Evolutionary conservation across 805 yeast species (phyloP), one percentile per base, ranked within the genome.

Genomic region (Yamadazyma paraphyllophila): DNA sequence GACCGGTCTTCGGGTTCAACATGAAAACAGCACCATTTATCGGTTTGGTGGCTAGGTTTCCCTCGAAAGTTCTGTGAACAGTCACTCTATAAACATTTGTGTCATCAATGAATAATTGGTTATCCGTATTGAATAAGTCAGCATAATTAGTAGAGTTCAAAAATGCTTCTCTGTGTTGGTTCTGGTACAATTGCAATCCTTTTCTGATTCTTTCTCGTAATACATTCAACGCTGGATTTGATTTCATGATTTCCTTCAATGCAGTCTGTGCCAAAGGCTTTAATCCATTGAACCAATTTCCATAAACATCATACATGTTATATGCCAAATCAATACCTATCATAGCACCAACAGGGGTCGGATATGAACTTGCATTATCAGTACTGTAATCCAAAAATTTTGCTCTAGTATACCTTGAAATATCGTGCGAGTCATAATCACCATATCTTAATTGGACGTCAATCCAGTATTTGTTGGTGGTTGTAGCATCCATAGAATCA

Each of bases 391-490:
- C 99, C 58, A 94, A 69, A 62, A 83, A 94, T 61, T 94, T 94
- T 6, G 97, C 91, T 44, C 97, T 73, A 1, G 96, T 87, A 61
- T 94, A 94, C 53, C 97, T 80, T 0, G 96, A 85, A 40, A 94
- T 90, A 62, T 94, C 98, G 61, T 94, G 99, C 4, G 97, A 88
- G 63, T 94, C 99, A 63, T 88, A 94, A 63, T 94, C 99, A 55
- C 99, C 99, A 60, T 92, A 94, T 44, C 98, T 73, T 45, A 94
- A 69, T 63, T 94, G 99, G 16, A 94, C 87, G 71, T 94, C 99
- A 47, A 94, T 69, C 99, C 99, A 94, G 66, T 83, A 86, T 62
- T 88, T 89, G 50, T 78, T 82, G 14, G 82, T 71, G 1, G 82
- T 69, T 4, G 77, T 67, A n/a, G 77, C 77, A 46, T 78, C 78